Evolutionary conservation across 1,284 basidiomycete species (phyloP), one percentile per base, ranked within the genome.

Genomic region (Xerocomus amazonicus): DNA sequence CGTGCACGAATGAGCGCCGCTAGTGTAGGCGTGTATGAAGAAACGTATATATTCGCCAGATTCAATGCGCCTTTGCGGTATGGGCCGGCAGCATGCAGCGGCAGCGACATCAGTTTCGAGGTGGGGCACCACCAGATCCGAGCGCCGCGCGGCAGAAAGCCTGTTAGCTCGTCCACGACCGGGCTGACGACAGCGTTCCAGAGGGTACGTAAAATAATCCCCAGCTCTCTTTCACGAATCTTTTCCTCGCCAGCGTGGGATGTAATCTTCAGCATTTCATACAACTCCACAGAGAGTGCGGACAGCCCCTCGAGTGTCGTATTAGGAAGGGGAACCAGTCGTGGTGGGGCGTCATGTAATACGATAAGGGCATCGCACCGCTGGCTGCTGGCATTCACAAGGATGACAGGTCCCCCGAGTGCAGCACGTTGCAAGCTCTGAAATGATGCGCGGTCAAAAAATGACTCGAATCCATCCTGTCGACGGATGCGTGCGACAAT

Each of bases 101-200:
- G 74, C 9, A 76, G 58, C 13, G 56, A 54, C 13, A 65, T 67
- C 7, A 73, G 38, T 9, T 54, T 56, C 2, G 63, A 66, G 6
- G 73, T 74, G 0, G 70, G 72, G 46, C 72, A 77, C 74, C 74
- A 77, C 72, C 74, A 76, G 17, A 77, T 67, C 9, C 67, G 67
- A 10, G 70, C 58, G 23, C 63, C 55, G n/a, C 57, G 50, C 2
- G 53, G 53, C 14, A 66, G 37, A 6, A 62, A 44, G 5, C 44
- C 29, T 4, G 38, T n/a, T 1, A 73, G 56, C 16, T 56, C 56
- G n/a, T 59, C 60, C 1, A 60, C 58, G 14, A 73, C 50, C 2
- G 68, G 69, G 9, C 34, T 3, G 4, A 66, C 65, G 31, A 73
- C 43, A 5, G 51, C 42, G 19, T 64, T 57, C 71, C 72, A 73